These are phyloP conservation scores for Pezicula carpinea DNA, from an alignment of 2,329 filamentous ascomycete genomes.

Conservation along the genomic window DNA sequence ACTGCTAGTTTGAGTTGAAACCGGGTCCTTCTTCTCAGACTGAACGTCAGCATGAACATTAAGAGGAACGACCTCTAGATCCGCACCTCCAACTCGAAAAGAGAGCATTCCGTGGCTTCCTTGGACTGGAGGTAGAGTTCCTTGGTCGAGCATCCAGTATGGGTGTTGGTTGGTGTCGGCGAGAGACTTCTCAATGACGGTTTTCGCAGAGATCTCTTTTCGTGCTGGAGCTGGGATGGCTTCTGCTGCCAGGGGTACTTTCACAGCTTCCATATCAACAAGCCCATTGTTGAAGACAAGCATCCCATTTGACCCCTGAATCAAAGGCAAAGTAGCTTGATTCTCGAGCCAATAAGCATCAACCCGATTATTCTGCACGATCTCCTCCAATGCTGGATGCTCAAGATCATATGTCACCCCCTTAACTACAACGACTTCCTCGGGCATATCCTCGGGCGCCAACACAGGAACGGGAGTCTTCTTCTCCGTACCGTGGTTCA, in stretches of 20 bases:
- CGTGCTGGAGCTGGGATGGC: too few relatives aligned
- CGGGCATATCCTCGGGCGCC: background rate
- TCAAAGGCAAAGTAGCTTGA: background rate
- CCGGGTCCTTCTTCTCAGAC: background rate
- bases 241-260: too few relatives aligned
- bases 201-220: too few relatives aligned
- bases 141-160: conserved; percentile 5
- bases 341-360: conserved; percentile 4
- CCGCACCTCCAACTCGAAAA: background rate
- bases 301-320: background rate
- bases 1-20: too few relatives aligned
- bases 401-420: conserved; percentile 4
- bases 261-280: too few relatives aligned
- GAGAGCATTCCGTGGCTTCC: conserved; percentile 3
- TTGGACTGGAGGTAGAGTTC: background rate
- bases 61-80: background rate
- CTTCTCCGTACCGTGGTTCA: conserved; percentile 5
- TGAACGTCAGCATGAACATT: background rate
- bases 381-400: conserved; percentile 6
- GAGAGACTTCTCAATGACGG: background rate
- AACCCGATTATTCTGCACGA: background rate
- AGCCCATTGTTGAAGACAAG: background rate
- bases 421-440: conserved; percentile 1
- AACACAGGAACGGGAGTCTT: background rate
- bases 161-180: background rate